Evolutionary conservation across 345 rosid species (phyloP), one percentile per base, ranked within the genome.

Genomic region (Anastatica hierochuntica): DNA sequence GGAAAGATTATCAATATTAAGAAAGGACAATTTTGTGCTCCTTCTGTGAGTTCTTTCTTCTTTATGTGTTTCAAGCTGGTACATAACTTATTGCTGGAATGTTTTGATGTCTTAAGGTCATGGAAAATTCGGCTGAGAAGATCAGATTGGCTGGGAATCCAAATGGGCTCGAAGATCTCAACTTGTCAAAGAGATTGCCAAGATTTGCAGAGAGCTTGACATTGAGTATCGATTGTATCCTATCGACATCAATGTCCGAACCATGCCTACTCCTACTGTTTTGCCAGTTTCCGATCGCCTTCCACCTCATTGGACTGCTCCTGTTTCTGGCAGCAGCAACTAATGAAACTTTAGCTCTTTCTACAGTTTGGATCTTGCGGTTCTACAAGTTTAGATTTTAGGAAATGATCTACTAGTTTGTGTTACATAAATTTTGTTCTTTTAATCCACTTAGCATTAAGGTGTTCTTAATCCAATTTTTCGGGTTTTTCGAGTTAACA

Each of bases 21-120:
- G 71, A 90, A 90, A 60, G 97, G 97, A 53, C 95, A 90, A 41
- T 90, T 86, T 43, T 90, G 95, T 78, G 88, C 85, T 69, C 71
- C 94, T 58, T 72, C 85, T 35, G 95, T 90, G 56, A 79, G 97
- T 65, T 35, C 1, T 78, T 14, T 62, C 8, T 30, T 35, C 38
- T 39, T 3, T 33, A 48, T 53, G 37, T 63, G 43, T 58, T 51
- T 46, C n/a, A 8, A 14, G 19, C 13, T 41, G 54, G 42, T 5
- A 10, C 51, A 30, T 33, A 8, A 15, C 2, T 38, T 30, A 14
- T 50, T 7, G 7, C 36, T 42, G 19, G 53, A 2, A 13, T 14
- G 30, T 35, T 26, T 8, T 50, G 13, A 11, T 43, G 40, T 15
- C 15, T 8, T 37, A 71, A 90, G 94, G 95, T 90, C 53, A 86